These are phyloP conservation scores for Globisporangium emineosum DNA, from an alignment of 352 stramenopile genomes.

Conservation along the genomic window DNA sequence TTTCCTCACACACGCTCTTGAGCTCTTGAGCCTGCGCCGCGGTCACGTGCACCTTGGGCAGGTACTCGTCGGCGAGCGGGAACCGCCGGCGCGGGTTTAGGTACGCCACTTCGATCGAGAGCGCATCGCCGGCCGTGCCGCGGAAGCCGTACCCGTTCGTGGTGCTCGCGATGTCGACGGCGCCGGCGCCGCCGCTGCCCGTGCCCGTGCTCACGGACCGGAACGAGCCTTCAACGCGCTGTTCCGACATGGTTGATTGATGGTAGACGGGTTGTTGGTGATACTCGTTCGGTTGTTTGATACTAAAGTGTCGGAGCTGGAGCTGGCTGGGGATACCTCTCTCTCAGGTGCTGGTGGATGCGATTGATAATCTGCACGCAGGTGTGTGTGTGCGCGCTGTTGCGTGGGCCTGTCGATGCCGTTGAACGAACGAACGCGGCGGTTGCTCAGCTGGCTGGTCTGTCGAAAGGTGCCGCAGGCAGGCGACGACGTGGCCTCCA, in stretches of 20 bases:
- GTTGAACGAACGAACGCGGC: not conserved
- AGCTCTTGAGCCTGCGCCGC: slow-evolving; percentile 40
- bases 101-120: slow-evolving; percentile 62
- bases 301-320: not conserved
- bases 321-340: not conserved
- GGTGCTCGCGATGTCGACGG: slow-evolving; percentile 34
- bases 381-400: too few species aligned
- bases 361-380: too few species aligned
- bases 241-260: slow-evolving; percentile 8
- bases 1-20: slow-evolving; percentile 42
- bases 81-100: slow-evolving; percentile 59
- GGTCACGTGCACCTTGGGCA: slow-evolving; percentile 42
- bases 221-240: slow-evolving; percentile 2
- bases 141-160: slow-evolving; percentile 50
- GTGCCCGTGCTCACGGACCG: slow-evolving; percentile 23
- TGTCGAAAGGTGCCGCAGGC: not conserved
- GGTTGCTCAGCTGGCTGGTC: not conserved
- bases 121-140: slow-evolving; percentile 43
- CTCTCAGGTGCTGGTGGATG: not conserved
- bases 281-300: not conserved
- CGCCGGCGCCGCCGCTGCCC: slow-evolving; percentile 18
- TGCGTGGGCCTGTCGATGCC: not conserved
- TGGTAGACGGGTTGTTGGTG: not conserved
- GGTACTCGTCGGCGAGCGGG: slow-evolving; percentile 46
- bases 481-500: not conserved